Conservation (phyloP, 345 rosid genomes). For the Populus euphratica region DNA sequence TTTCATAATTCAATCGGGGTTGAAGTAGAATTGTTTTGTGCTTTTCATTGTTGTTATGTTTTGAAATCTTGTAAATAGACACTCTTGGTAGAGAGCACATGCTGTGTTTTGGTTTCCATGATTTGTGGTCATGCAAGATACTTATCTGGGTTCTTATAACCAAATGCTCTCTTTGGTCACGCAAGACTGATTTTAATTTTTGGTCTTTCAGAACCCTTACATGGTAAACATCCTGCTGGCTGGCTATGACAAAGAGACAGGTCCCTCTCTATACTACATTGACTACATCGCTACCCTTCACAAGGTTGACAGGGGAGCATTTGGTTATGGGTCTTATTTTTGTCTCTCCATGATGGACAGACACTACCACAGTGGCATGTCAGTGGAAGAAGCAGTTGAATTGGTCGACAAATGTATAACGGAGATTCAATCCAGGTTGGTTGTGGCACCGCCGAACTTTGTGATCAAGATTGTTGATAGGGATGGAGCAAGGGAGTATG, state of each 20-base stretch:
- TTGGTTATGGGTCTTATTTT: conserved; percentile 92
- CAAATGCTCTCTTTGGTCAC: not conserved
- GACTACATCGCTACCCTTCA: conserved; percentile 95
- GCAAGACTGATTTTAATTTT: not conserved
- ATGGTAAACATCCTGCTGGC: conserved; percentile 86
- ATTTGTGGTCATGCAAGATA: not conserved
- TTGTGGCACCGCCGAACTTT: conserved; percentile 91
- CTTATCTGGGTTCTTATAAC: not conserved
- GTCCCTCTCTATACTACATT: conserved; percentile 88
- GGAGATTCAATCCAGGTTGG: conserved; percentile 89
- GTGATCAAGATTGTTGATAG: conserved; percentile 94
- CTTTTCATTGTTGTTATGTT: not conserved
- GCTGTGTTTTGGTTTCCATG: not conserved
- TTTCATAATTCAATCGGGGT: not conserved
- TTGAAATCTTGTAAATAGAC: not conserved
- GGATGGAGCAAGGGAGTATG: conserved; percentile 79
- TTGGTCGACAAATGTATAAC: conserved; percentile 83
- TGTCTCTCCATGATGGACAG: conserved; percentile 93
- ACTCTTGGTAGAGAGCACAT: not conserved
- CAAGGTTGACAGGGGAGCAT: conserved; percentile 95
- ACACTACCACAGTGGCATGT: conserved; percentile 84
- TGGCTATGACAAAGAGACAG: conserved; percentile 89
- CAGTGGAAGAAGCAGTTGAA: conserved; percentile 75
- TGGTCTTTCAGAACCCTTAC: conserved; percentile 64
- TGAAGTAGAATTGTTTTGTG: not conserved